phyloP scores from a whole-genome alignment of 371 early-diverging fungal genomes.

The Syncephalastrum contaminatum region DNA sequence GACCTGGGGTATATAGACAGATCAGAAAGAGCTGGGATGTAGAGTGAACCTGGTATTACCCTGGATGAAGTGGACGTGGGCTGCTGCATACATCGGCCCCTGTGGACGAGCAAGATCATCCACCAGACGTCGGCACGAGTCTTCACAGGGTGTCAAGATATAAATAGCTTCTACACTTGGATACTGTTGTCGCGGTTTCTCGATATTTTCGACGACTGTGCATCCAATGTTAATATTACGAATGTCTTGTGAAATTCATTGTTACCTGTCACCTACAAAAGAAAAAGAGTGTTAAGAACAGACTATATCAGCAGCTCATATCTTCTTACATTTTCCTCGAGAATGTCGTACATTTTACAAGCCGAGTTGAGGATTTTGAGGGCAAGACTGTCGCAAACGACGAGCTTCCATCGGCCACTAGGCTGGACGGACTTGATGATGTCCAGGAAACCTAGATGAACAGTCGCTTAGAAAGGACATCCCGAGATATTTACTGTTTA shows the following conservation, averaged over 20 bases:
- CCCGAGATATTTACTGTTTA: background rate
- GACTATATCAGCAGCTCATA: background rate
- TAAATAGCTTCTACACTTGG: constrained; percentile 91
- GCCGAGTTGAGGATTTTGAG: constrained; percentile 83
- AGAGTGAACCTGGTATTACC: constrained; percentile 36
- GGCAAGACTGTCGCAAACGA: constrained; percentile 86
- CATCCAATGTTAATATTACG: background rate
- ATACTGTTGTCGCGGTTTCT: constrained; percentile 79
- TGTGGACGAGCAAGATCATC: constrained; percentile 68
- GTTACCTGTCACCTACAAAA: constrained; percentile 1
- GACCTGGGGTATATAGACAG: constrained; percentile 3
- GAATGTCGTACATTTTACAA: constrained; percentile 90
- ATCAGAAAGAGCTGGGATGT: background rate
- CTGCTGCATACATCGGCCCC: constrained; percentile 73
- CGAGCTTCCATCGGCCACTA: constrained; percentile 82
- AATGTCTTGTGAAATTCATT: background rate
- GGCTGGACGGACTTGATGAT: constrained; percentile 69
- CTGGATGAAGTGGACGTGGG: constrained; percentile 79
- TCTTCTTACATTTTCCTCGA: constrained; percentile 88
- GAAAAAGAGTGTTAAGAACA: constrained; percentile 2
- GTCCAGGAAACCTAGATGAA: constrained; percentile 64
- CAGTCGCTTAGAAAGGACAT: constrained; percentile 12
- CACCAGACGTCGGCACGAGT: constrained; percentile 74
- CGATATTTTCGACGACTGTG: constrained; percentile 67
- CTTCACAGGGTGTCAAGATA: constrained; percentile 80